A percentile compares a stretch with the other conserved stretches of the same genome.
These are phyloP conservation scores for Fraxinus excelsior DNA, from an alignment of 257 asterid species.

Conservation along the genomic window DNA sequence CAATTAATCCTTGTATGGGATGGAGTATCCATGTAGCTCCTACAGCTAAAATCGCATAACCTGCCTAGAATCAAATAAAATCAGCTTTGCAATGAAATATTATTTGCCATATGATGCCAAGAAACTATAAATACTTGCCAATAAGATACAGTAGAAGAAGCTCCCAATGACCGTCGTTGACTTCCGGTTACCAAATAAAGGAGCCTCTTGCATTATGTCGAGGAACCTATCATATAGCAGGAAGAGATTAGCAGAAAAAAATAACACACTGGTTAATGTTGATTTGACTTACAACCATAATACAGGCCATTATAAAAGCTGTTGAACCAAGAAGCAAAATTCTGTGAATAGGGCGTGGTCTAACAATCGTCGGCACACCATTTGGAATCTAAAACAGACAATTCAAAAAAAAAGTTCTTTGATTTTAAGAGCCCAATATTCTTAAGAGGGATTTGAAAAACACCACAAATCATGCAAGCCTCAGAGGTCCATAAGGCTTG, in stretches of 20 bases:
- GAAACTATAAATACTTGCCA: conserved; percentile 63
- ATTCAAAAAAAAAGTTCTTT: background rate
- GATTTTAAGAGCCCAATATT: conserved; percentile 3
- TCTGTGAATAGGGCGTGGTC: conserved; percentile 2
- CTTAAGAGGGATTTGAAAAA: conserved; percentile 16
- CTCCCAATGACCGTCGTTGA: conserved; percentile 77
- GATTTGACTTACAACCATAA: background rate
- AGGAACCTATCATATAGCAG: conserved; percentile 65
- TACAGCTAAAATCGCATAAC: conserved; percentile 84
- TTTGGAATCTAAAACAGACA: conserved; percentile 14
- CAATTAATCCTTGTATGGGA: conserved; percentile 48
- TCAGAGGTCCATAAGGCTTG: conserved; percentile 7
- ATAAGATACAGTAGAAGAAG: conserved; percentile 69
- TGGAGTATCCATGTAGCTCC: conserved; percentile 81
- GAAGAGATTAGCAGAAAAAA: conserved; percentile 21
- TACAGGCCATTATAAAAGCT: conserved; percentile 5
- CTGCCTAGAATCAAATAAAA: conserved; percentile 73
- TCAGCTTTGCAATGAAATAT: conserved; percentile 32
- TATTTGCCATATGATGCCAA: conserved; percentile 7
- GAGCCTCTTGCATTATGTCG: conserved; percentile 92
- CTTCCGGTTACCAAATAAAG: conserved; percentile 91
- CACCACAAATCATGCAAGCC: conserved; percentile 3
- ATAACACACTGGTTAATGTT: background rate
- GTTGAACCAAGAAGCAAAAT: conserved; percentile 3
- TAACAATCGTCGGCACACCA: too few species aligned